A percentile compares a stretch with the other conserved stretches of the same genome.
These are phyloP conservation scores for Sutorius eximius DNA, from an alignment of 1,284 basidiomycete species.

Conservation along the genomic window DNA sequence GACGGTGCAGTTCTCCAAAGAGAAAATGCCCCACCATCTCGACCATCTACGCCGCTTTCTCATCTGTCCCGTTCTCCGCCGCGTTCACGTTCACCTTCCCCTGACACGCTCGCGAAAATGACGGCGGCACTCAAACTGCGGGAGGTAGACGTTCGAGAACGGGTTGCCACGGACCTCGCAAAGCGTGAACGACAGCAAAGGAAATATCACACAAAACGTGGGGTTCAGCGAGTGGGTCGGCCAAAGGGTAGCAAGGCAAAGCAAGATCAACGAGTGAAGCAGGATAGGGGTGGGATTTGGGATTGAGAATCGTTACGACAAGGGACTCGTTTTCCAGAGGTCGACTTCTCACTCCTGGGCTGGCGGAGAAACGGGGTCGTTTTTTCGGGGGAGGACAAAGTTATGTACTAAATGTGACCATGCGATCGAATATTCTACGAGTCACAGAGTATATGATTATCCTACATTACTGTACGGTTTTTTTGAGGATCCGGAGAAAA, in stretches of 20 bases:
- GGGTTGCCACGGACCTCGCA: constrained; percentile 63
- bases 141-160: constrained; percentile 47
- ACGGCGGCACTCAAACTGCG: constrained; percentile 33
- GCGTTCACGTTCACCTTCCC: constrained; percentile 44
- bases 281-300: constrained; percentile 66
- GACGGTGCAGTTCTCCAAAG: constrained; percentile 15
- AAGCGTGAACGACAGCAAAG: constrained; percentile 66
- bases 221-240: constrained; percentile 63
- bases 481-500: not conserved
- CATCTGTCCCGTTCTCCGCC: constrained; percentile 47
- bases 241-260: constrained; percentile 85
- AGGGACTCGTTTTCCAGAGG: not conserved
- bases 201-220: constrained; percentile 74
- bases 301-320: constrained; percentile 40
- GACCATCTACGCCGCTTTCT: constrained; percentile 28
- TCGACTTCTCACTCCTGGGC: constrained; percentile 3
- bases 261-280: constrained; percentile 64
- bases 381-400: not conserved
- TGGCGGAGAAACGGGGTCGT: constrained; percentile 10
- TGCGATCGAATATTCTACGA: constrained; percentile 3
- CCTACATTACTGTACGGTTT: constrained; percentile 21
- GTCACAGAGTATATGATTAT: constrained; percentile 17
- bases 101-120: constrained; percentile 37
- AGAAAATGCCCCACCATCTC: constrained; percentile 29
- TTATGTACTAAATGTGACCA: constrained; percentile 13